Conservation (phyloP, 2,329 filamentous ascomycete species). For the Verticillium dahliae region DNA sequence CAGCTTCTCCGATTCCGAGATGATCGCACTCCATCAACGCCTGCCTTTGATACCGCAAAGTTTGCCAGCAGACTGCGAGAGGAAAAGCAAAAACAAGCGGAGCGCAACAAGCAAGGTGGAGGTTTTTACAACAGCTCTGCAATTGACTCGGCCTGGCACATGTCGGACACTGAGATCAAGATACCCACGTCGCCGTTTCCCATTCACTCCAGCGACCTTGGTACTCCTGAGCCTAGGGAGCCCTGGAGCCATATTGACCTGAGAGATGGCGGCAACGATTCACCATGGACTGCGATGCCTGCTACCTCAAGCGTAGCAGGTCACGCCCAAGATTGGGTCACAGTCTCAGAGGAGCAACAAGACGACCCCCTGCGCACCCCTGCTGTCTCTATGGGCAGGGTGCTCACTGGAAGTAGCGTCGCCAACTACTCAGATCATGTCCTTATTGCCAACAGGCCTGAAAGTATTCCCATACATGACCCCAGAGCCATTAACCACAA, state of each 20-base stretch:
- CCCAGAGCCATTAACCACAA: background rate
- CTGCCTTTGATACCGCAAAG: background rate
- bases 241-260: background rate
- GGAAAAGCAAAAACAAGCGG: background rate
- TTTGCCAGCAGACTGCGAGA: background rate
- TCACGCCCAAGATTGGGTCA: slow-evolving; percentile 8
- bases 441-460: background rate
- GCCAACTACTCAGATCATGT: slow-evolving; percentile 10
- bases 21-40: background rate
- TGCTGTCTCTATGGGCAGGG: slow-evolving; percentile 3
- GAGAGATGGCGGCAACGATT: background rate
- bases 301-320: background rate
- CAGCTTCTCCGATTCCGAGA: slow-evolving; percentile 2
- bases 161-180: slow-evolving; percentile 1
- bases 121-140: slow-evolving; percentile 9
- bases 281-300: background rate
- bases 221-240: background rate
- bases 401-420: slow-evolving; percentile 12
- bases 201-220: background rate
- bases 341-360: slow-evolving; percentile 8
- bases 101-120: background rate
- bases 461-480: background rate
- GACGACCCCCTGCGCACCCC: background rate
- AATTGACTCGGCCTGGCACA: slow-evolving; percentile 7
- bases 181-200: background rate